Base-by-base conservation (phyloP, 345 rosid genomes). In the Rhizophora apiculata region DNA sequence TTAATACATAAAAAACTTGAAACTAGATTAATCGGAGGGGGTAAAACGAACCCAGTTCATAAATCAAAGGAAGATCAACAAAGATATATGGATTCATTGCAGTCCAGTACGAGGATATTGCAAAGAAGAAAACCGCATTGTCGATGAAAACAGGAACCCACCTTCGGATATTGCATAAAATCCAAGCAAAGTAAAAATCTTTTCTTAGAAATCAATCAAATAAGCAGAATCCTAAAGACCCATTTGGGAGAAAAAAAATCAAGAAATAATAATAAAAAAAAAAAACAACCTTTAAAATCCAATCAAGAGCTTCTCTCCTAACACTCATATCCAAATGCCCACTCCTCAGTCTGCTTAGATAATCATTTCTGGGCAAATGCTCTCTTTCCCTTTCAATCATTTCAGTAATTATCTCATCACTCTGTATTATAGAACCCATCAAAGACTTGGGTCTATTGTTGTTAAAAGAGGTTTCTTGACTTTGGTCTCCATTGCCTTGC, bases 281-380 rank as follows among this genome's bases (percentile, higher is more conserved):
- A 57, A 18, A 72, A 74, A 84, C 71, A 51, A 88, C 93, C 90
- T 86, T 88, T 48, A 51, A 21, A 76, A 88, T 88, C 88, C 88
- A 86, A 77, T 84, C 86, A 64, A 80, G 22, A 68, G 89, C 89
- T 63, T 83, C 82, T 56, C 76, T 76, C 60, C 93, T 83, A 69
- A 74, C 69, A 24, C 27, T 68, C 70, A 71, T 39, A 62, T 86
- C 84, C 81, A 88, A 80, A 73, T 88, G 90, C 66, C 89, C 90
- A 80, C 24, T 75, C 63, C 70, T 81, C 64, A 88, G 69, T 74
- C 89, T 75, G 76, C 70, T 79, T 65, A 82, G 67, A 68, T 84
- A 86, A 83, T 82, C 83, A 46, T 36, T 48, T 29, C 57, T 30
- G 7, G 90, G 88, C 78, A 80, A 70, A 77, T 82, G 86, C 56